Evolutionary conservation across 2,329 filamentous ascomycete species (phyloP).

Genomic region (Curvularia spicifera): DNA sequence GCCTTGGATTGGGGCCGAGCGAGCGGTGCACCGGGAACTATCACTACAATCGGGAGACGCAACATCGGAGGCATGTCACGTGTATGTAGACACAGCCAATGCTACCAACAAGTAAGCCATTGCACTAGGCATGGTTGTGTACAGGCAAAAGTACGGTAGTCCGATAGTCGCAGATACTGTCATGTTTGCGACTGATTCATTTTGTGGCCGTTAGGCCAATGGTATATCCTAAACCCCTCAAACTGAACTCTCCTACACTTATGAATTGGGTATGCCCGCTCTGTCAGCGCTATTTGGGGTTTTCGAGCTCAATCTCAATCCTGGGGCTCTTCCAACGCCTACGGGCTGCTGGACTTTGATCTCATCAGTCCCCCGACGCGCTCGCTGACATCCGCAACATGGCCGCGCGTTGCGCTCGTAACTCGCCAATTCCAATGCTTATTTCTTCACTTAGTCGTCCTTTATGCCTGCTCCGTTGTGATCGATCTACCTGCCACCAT

Average conservation of each 20-base stretch:
- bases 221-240: constrained; percentile 16
- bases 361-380: constrained; percentile 8
- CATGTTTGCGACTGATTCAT: constrained; percentile 9
- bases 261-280: constrained; percentile 9
- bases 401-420: constrained; percentile 4
- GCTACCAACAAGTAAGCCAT: background rate
- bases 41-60: constrained; percentile 3
- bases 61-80: constrained; percentile 20
- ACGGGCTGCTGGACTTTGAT: constrained; percentile 5
- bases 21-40: constrained; percentile 11
- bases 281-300: constrained; percentile 5
- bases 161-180: background rate
- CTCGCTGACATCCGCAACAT: constrained; percentile 6
- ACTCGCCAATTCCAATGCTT: constrained; percentile 10
- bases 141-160: background rate
- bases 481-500: constrained; percentile 31
- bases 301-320: constrained; percentile 2
- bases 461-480: constrained; percentile 6
- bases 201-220: constrained; percentile 13
- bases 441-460: constrained; percentile 5
- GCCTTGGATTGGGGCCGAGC: constrained; percentile 15
- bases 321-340: background rate
- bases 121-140: background rate
- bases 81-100: constrained; percentile 7
- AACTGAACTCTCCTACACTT: constrained; percentile 12